These are phyloP conservation scores for Allomyces javanicus DNA, from an alignment of 192 early-diverging fungal genomes.

Conservation along the genomic window DNA sequence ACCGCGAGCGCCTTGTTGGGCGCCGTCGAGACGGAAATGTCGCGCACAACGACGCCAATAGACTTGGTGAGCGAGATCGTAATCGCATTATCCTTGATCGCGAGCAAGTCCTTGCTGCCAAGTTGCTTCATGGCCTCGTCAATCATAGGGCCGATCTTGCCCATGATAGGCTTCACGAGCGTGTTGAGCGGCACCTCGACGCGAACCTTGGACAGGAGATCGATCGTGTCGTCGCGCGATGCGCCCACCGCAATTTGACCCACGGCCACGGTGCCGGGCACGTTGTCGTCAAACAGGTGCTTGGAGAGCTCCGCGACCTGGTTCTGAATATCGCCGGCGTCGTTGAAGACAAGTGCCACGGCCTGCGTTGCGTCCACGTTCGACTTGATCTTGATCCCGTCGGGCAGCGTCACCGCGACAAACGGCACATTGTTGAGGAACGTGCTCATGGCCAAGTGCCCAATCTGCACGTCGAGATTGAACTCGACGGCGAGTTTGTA, in stretches of 20 bases:
- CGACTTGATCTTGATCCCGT: background rate
- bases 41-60: background rate
- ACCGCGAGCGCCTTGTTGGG: background rate
- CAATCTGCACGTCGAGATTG: background rate
- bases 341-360: background rate
- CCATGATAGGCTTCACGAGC: background rate
- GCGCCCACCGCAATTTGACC: background rate
- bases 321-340: background rate
- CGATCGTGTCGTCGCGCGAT: background rate
- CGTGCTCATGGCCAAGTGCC: background rate
- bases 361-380: background rate
- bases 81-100: background rate
- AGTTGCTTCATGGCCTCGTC: background rate
- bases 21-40: background rate
- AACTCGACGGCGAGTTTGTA: background rate
- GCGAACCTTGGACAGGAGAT: background rate
- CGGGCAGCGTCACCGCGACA: background rate
- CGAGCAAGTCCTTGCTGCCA: background rate
- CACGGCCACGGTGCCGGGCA: background rate
- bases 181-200: background rate
- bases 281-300: background rate
- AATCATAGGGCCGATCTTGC: background rate
- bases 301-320: background rate
- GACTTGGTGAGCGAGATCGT: background rate
- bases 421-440: background rate